These are phyloP conservation scores for Alternaria solani DNA, from an alignment of 2,329 filamentous ascomycete genomes.

Conservation along the genomic window DNA sequence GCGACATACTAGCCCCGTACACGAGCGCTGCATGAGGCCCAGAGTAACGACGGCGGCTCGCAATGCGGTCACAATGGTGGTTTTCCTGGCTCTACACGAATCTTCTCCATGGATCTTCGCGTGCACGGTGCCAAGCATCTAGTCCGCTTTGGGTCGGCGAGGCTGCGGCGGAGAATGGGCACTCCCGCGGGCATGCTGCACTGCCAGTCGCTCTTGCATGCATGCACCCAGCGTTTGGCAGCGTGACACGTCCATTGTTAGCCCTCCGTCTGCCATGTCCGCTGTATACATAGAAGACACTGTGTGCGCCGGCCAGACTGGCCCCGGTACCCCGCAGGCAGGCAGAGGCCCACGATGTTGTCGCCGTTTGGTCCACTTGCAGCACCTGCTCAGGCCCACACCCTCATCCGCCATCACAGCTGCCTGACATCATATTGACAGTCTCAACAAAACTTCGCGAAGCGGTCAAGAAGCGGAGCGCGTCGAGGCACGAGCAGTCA, in stretches of 20 bases:
- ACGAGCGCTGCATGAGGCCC: slow-evolving; percentile 39
- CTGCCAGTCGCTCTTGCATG: slow-evolving; percentile 11
- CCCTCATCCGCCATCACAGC: slow-evolving; percentile 15
- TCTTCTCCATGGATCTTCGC: slow-evolving; percentile 9
- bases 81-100: slow-evolving; percentile 6
- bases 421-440: slow-evolving; percentile 32
- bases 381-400: slow-evolving; percentile 16
- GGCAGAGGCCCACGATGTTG: neutral
- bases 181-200: slow-evolving; percentile 27
- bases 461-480: slow-evolving; percentile 20
- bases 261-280: slow-evolving; percentile 8
- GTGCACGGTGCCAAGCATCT: slow-evolving; percentile 26
- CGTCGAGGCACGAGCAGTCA: slow-evolving; percentile 24
- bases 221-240: neutral
- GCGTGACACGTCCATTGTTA: slow-evolving; percentile 1
- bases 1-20: slow-evolving; percentile 39
- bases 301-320: slow-evolving; percentile 2
- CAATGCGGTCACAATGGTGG: slow-evolving; percentile 3
- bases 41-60: slow-evolving; percentile 14
- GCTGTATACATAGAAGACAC: neutral
- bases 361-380: slow-evolving; percentile 10
- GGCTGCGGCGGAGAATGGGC: slow-evolving; percentile 13
- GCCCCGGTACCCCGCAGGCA: slow-evolving; percentile 6
- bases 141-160: slow-evolving; percentile 18
- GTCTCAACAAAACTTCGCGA: slow-evolving; percentile 15